These are phyloP conservation scores for Globisporangium splendens DNA, from an alignment of 352 stramenopile species.

Conservation along the genomic window DNA sequence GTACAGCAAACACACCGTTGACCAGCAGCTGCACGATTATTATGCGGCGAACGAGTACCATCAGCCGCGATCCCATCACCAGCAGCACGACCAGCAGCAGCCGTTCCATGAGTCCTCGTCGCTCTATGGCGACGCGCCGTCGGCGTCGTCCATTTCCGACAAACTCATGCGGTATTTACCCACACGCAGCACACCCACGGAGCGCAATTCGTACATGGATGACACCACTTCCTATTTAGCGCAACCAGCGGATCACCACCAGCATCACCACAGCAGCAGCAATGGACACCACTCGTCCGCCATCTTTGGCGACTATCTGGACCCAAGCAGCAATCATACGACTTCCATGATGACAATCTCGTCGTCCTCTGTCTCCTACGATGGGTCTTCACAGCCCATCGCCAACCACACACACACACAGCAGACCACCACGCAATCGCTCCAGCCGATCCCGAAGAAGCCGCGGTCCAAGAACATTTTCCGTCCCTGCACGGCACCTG, in stretches of 20 bases:
- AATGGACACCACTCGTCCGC: not conserved
- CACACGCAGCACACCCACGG: not conserved
- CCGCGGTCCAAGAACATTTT: constrained; percentile 72
- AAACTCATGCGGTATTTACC: constrained; percentile 38
- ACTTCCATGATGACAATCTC: not conserved
- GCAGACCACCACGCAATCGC: constrained; percentile 12
- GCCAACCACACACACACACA: not conserved
- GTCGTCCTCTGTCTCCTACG: constrained; percentile 1
- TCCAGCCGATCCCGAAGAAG: constrained; percentile 50
- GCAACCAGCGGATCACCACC: not conserved
- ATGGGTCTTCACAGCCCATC: constrained; percentile 4
- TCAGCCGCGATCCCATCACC: constrained; percentile 4
- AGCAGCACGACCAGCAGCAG: constrained; percentile 3
- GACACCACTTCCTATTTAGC: constrained; percentile 7
- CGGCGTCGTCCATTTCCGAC: constrained; percentile 11
- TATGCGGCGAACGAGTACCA: constrained; percentile 4
- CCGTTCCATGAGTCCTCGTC: not conserved
- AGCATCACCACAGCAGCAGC: constrained; percentile 3
- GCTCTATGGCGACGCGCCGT: constrained; percentile 19
- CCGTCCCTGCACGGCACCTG: constrained; percentile 48
- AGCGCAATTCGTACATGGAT: constrained; percentile 18
- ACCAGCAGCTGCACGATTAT: constrained; percentile 8
- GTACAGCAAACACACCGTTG: constrained; percentile 4
- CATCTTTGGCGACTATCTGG: constrained; percentile 9
- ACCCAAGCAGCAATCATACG: constrained; percentile 1